These are phyloP conservation scores for Arthromyces matolae DNA, from an alignment of 768 basidiomycete species.

Conservation along the genomic window DNA sequence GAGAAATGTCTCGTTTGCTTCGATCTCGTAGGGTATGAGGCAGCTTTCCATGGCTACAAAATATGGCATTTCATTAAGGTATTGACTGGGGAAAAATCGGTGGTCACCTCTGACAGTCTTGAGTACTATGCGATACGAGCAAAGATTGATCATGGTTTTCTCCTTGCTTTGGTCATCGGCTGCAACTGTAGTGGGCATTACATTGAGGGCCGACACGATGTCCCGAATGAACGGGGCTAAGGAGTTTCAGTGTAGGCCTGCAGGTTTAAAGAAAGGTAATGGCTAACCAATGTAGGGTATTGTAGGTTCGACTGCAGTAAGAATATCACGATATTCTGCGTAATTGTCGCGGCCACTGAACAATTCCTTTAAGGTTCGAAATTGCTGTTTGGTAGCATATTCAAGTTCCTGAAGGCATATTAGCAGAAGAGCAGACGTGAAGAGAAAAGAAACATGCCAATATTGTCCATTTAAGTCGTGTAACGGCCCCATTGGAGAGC, in stretches of 20 bases:
- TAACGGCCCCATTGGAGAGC: slow-evolving; percentile 36
- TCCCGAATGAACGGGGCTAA: slow-evolving; percentile 29
- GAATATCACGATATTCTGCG: slow-evolving; percentile 23
- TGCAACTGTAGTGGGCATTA: slow-evolving; percentile 14
- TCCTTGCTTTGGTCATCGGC: slow-evolving; percentile 12
- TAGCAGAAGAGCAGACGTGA: background rate
- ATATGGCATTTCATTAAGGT: background rate
- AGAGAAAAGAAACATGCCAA: slow-evolving; percentile 22
- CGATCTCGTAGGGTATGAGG: slow-evolving; percentile 39
- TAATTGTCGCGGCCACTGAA: slow-evolving; percentile 27
- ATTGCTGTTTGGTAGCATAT: slow-evolving; percentile 25
- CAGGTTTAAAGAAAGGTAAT: background rate
- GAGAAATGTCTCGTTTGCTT: slow-evolving; percentile 30
- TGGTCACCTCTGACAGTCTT: slow-evolving; percentile 39
- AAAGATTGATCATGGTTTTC: slow-evolving; percentile 33
- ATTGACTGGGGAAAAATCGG: background rate
- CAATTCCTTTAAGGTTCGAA: slow-evolving; percentile 26
- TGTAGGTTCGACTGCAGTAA: slow-evolving; percentile 24
- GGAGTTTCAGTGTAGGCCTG: background rate
- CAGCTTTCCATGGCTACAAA: slow-evolving; percentile 43
- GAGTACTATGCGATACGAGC: slow-evolving; percentile 32
- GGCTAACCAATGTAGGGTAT: slow-evolving; percentile 33
- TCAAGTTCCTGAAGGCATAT: slow-evolving; percentile 20
- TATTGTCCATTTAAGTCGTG: slow-evolving; percentile 33
- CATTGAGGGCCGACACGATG: slow-evolving; percentile 21